phyloP scores from a whole-genome alignment of 2,329 filamentous ascomycete genomes.

The Fusarium acutatum region DNA sequence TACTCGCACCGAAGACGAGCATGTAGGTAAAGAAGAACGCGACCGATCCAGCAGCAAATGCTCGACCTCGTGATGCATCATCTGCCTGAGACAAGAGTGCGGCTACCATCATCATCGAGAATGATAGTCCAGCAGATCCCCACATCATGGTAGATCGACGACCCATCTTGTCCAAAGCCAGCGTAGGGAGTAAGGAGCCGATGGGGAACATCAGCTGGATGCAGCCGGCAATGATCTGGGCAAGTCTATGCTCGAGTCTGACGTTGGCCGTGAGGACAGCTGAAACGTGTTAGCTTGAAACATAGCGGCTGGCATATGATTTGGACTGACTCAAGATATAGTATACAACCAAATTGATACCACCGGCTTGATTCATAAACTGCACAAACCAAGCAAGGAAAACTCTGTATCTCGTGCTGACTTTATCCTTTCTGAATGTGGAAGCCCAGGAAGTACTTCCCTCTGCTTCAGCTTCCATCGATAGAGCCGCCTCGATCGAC shows the following conservation, averaged over 20 bases:
- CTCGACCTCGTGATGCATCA: constrained; percentile 10
- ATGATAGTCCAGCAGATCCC: constrained; percentile 44
- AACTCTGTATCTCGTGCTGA: constrained; percentile 25
- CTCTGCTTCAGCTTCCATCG: constrained; percentile 46
- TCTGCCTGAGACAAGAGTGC: constrained; percentile 26
- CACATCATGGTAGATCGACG: constrained; percentile 55
- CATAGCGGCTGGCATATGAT: too few species aligned
- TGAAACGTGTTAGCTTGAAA: too few species aligned
- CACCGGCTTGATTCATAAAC: constrained; percentile 54
- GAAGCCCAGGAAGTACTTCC: constrained; percentile 47
- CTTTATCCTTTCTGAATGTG: constrained; percentile 42
- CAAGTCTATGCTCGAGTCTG: constrained; percentile 36
- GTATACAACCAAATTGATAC: constrained; percentile 57
- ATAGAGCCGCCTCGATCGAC: constrained; percentile 54
- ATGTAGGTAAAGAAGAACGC: constrained; percentile 35
- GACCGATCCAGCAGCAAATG: constrained; percentile 23
- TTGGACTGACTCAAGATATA: constrained; percentile 42
- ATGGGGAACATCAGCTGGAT: constrained; percentile 51
- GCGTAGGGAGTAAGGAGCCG: constrained; percentile 46
- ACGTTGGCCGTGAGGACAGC: constrained; percentile 45
- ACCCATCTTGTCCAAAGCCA: constrained; percentile 49
- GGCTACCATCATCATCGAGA: constrained; percentile 37
- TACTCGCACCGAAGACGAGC: constrained; percentile 29
- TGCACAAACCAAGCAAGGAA: constrained; percentile 31
- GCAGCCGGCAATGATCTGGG: constrained; percentile 48